These are phyloP conservation scores for Hyaloperonospora brassicae DNA, from an alignment of 352 stramenopile genomes.

Conservation along the genomic window DNA sequence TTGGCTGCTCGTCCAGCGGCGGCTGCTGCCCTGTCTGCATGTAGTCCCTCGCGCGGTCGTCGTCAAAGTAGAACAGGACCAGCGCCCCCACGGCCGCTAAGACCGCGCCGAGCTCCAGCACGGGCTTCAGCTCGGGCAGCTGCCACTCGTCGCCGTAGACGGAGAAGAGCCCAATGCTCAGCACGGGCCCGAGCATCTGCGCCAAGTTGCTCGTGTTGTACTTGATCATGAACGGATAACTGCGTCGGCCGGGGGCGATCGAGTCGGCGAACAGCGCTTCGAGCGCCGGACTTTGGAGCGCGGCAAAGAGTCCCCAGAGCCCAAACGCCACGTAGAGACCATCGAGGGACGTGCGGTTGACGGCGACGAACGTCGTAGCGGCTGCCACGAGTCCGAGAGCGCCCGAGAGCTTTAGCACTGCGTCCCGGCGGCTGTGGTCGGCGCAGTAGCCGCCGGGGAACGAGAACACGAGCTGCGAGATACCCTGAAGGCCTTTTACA, in stretches of 20 bases:
- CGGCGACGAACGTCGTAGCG: background rate
- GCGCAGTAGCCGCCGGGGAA: slow-evolving; percentile 49
- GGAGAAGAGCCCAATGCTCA: slow-evolving; percentile 58
- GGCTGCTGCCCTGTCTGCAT: background rate
- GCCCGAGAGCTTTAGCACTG: background rate
- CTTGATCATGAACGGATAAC: slow-evolving; percentile 25
- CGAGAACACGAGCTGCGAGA: slow-evolving; percentile 45
- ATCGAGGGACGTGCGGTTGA: background rate
- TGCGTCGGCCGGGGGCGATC: slow-evolving; percentile 54
- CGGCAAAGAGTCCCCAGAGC: slow-evolving; percentile 74
- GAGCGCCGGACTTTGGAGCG: slow-evolving; percentile 62
- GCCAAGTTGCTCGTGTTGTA: slow-evolving; percentile 2
- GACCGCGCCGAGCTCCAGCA: slow-evolving; percentile 60
- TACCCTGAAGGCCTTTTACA: slow-evolving; percentile 40
- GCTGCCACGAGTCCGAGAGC: background rate
- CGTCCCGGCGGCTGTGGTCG: slow-evolving; percentile 46
- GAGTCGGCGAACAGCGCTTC: slow-evolving; percentile 84
- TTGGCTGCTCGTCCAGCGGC: background rate
- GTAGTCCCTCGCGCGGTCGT: slow-evolving; percentile 40
- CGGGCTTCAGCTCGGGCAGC: slow-evolving; percentile 43
- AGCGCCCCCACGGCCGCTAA: slow-evolving; percentile 52
- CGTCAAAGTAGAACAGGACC: slow-evolving; percentile 69
- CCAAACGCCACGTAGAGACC: slow-evolving; percentile 51
- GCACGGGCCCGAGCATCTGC: slow-evolving; percentile 21
- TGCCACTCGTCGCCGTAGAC: slow-evolving; percentile 72